These are phyloP conservation scores for Thielaviopsis punctulata DNA, from an alignment of 2,329 filamentous ascomycete species.

Conservation along the genomic window DNA sequence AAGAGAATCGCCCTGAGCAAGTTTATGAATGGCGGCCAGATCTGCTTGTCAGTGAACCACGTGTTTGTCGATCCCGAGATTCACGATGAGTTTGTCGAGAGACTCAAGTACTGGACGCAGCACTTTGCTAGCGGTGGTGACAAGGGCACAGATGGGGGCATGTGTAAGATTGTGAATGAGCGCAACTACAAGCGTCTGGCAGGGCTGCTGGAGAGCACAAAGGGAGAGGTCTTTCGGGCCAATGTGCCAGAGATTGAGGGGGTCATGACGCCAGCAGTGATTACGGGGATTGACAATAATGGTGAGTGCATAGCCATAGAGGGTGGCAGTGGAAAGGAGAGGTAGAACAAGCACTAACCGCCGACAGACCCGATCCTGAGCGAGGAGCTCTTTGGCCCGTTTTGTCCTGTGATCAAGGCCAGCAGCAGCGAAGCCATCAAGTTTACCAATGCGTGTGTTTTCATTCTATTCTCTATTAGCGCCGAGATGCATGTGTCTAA, in stretches of 20 bases:
- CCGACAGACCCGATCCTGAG: slow-evolving; percentile 22
- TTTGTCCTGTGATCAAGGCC: slow-evolving; percentile 24
- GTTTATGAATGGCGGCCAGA: slow-evolving; percentile 23
- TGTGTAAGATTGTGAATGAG: slow-evolving; percentile 24
- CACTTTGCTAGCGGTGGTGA: slow-evolving; percentile 17
- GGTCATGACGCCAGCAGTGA: neutral
- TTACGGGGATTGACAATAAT: slow-evolving; percentile 1
- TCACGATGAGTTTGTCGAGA: slow-evolving; percentile 21
- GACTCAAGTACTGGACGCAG: slow-evolving; percentile 20
- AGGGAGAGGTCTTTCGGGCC: slow-evolving; percentile 18
- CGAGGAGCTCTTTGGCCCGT: slow-evolving; percentile 28
- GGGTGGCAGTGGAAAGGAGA: slow-evolving; percentile 20
- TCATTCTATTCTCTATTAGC: neutral
- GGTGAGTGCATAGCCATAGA: neutral
- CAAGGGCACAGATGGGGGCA: slow-evolving; percentile 13
- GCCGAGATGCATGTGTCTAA: no score
- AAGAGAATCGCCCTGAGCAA: slow-evolving; percentile 27
- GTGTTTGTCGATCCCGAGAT: slow-evolving; percentile 26
- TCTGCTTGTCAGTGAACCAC: slow-evolving; percentile 22
- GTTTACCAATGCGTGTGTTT: slow-evolving; percentile 11
- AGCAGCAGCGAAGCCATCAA: slow-evolving; percentile 18
- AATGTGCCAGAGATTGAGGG: slow-evolving; percentile 19
- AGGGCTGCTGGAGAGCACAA: slow-evolving; percentile 20
- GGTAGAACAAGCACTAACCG: slow-evolving; percentile 20
- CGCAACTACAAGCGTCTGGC: slow-evolving; percentile 25